phyloP scores from a whole-genome alignment of 2,329 filamentous ascomycete genomes.

The Ophiostoma perfectum region DNA sequence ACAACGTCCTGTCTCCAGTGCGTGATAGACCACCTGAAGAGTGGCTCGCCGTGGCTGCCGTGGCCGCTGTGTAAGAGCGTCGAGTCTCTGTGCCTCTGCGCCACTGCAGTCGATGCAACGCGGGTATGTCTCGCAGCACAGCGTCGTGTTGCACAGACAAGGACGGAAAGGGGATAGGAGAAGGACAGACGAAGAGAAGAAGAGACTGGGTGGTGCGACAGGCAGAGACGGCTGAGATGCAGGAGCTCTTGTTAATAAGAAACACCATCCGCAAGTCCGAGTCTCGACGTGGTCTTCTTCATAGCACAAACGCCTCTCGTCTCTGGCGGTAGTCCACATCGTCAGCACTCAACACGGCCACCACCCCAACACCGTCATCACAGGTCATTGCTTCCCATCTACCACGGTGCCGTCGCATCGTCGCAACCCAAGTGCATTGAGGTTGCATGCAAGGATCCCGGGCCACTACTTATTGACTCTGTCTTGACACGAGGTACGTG shows the following conservation, averaged over 20 bases:
- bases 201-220: too few species aligned
- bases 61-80: too few species aligned
- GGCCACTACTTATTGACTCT: neutral
- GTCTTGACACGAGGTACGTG: neutral
- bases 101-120: neutral
- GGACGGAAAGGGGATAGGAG: neutral
- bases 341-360: neutral
- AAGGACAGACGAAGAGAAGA: too few species aligned
- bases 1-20: neutral
- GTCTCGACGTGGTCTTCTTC: too few species aligned
- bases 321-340: too few species aligned
- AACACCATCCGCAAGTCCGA: too few species aligned
- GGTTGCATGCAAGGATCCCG: neutral
- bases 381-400: neutral
- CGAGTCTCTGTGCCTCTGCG: neutral
- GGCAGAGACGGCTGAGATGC: too few species aligned
- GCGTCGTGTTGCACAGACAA: constrained; percentile 4
- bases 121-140: constrained; percentile 3
- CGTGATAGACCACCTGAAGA: neutral
- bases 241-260: neutral
- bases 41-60: neutral
- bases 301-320: too few species aligned
- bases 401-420: neutral
- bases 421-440: neutral
- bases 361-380: neutral